Evolutionary conservation across 768 basidiomycete species (phyloP).

Genomic region (Mycena indigotica): DNA sequence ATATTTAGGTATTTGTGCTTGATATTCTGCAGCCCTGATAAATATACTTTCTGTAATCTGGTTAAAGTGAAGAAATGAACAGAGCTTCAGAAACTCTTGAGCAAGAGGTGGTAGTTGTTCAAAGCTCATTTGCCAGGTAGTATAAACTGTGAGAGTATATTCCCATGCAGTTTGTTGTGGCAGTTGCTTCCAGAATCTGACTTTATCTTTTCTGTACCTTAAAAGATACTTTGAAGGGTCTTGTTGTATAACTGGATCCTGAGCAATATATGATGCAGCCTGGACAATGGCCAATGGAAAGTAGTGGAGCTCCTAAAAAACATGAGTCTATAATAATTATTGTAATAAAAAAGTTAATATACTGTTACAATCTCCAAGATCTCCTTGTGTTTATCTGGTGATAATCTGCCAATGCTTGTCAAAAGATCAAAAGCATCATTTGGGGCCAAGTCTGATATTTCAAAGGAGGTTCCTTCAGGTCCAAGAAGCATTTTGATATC

Average conservation of each 20-base stretch:
- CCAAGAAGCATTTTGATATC: neutral
- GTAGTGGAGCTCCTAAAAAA: slow-evolving; percentile 3
- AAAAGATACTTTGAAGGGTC: neutral
- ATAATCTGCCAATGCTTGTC: slow-evolving; percentile 1
- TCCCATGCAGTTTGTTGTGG: slow-evolving; percentile 2
- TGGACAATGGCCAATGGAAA: slow-evolving; percentile 11
- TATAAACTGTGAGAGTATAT: slow-evolving; percentile 6
- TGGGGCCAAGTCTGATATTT: slow-evolving; percentile 1
- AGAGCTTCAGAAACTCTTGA: neutral
- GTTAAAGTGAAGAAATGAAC: slow-evolving; percentile 3
- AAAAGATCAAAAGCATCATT: slow-evolving; percentile 5
- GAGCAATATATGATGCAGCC: slow-evolving; percentile 9
- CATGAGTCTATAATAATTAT: neutral
- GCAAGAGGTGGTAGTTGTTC: slow-evolving; percentile 1
- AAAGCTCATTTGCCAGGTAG: slow-evolving; percentile 12
- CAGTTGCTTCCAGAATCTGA: neutral
- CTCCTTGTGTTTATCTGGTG: neutral
- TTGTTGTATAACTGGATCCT: neutral
- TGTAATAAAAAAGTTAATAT: neutral
- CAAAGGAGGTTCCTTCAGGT: neutral
- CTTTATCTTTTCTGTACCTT: neutral
- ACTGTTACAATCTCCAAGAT: slow-evolving; percentile 9
- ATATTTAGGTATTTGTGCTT: too few relatives aligned
- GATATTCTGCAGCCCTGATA: slow-evolving; percentile 1
- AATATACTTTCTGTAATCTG: slow-evolving; percentile 10